A percentile compares a stretch with the other conserved stretches of the same genome.
Evolutionary conservation across 2,329 filamentous ascomycete genomes (phyloP).

Genomic region (Botryotinia convoluta): DNA sequence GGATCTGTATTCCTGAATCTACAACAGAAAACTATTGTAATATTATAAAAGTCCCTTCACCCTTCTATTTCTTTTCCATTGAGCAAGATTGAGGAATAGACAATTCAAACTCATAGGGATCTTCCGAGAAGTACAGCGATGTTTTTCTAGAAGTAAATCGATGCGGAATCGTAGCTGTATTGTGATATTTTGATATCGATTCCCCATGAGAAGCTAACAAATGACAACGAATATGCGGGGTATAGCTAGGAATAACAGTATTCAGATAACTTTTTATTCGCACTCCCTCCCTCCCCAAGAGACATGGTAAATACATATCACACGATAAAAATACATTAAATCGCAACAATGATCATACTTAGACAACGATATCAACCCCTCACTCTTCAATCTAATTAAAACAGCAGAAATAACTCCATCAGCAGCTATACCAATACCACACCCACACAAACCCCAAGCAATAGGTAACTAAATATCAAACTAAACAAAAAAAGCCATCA

Average conservation of each 20-base stretch:
- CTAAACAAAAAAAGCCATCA: not conserved
- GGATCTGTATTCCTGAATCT: not conserved
- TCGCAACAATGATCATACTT: not conserved
- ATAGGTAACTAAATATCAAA: not conserved
- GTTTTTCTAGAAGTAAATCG: not conserved
- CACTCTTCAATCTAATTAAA: not conserved
- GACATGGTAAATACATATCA: fast-evolving
- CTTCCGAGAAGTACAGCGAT: not conserved
- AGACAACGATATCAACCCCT: not conserved
- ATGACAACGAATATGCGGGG: not conserved
- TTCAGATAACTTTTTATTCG: too few relatives aligned
- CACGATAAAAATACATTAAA: not conserved
- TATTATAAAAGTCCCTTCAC: not conserved
- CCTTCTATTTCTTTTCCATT: not conserved
- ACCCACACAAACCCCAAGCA: too few relatives aligned
- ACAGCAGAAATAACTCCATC: too few relatives aligned
- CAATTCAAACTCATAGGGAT: not conserved
- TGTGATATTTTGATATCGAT: fast-evolving
- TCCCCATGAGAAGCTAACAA: not conserved
- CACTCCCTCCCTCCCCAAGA: fast-evolving
- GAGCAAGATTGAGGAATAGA: not conserved
- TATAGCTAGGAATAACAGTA: too few relatives aligned
- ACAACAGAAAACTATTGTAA: fast-evolving
- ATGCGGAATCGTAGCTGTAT: not conserved
- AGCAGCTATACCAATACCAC: too few relatives aligned